Conservation (phyloP, 352 stramenopile genomes). For the Blastocystis sp. region DNA sequence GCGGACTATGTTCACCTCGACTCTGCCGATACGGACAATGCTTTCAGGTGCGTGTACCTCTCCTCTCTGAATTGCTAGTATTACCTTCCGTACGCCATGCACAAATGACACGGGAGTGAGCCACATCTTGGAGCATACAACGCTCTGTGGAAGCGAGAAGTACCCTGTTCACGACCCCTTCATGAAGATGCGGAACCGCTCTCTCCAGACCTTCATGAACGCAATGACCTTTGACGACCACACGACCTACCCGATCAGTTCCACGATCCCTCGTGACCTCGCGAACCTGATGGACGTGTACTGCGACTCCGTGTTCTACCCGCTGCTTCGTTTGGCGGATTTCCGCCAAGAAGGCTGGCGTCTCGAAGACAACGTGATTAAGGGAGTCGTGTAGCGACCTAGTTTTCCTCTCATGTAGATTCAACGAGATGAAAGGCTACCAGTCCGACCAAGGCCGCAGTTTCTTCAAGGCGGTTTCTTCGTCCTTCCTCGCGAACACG, state of each 20-base stretch:
- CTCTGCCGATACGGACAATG: slow-evolving; percentile 72
- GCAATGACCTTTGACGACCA: slow-evolving; percentile 83
- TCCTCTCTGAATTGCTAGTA: slow-evolving; percentile 67
- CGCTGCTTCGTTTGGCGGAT: slow-evolving; percentile 71
- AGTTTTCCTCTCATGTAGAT: slow-evolving; percentile 4
- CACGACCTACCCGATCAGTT: slow-evolving; percentile 96
- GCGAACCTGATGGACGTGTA: slow-evolving; percentile 66
- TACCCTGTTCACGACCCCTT: slow-evolving; percentile 96
- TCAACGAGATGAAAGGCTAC: slow-evolving; percentile 53
- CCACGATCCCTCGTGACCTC: slow-evolving; percentile 69
- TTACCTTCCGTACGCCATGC: slow-evolving; percentile 92
- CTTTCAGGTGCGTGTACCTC: slow-evolving; percentile 65
- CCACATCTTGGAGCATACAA: slow-evolving; percentile 84
- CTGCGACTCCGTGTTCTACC: slow-evolving; percentile 88
- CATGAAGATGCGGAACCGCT: slow-evolving; percentile 94
- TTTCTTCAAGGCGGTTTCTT: slow-evolving; percentile 37
- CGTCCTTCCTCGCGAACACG: slow-evolving; percentile 54
- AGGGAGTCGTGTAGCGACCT: slow-evolving; percentile 60
- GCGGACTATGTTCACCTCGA: slow-evolving; percentile 72
- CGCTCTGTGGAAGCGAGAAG: slow-evolving; percentile 72
- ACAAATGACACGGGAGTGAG: slow-evolving; percentile 86
- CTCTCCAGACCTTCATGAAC: slow-evolving; percentile 97
- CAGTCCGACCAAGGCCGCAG: not conserved
- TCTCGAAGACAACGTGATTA: slow-evolving; percentile 66
- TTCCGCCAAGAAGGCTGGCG: slow-evolving; percentile 77